Base-by-base conservation (phyloP, 148 eudicot genomes). In the Diospyros kaki region DNA sequence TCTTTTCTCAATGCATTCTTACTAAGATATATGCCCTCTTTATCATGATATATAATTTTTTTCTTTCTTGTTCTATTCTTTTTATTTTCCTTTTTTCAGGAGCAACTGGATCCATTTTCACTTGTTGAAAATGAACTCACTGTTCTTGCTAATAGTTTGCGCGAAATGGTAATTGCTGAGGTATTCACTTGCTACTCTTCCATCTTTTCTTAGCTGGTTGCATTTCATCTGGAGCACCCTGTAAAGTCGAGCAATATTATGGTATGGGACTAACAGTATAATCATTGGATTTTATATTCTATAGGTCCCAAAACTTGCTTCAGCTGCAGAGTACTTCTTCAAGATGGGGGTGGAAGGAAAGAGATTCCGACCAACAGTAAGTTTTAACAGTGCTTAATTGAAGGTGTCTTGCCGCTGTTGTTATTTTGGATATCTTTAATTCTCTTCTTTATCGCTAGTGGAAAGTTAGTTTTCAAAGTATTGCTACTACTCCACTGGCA, bases 271-370 rank as follows among this genome's bases (percentile, higher is more conserved):
- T n/a, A 38, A 43, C 13, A 51, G 76, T 70, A 39, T 78, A 40
- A 52, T 78, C 70, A 38, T 65, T 11, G 42, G 66, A 62, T 45
- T 64, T 78, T 62, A 46, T 67, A n/a, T 77, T 69, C 74, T 85
- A 72, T 79, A 92, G 97, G 97, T 94, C 58, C 98, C 98, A 58
- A 91, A 92, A 83, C 90, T 94, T 76, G 98, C 93, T 66, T 90
- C 90, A 68, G 98, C 97, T 77, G 98, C 97, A 9, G 97, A 91
- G 79, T 90, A 94, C 81, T 94, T 94, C 78, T 94, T 94, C 85
- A 94, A 90, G 78, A 60, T 88, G 82, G 98, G 98, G 72, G 92
- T 91, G 51, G 97, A 94, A 84, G 98, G 98, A 74, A 94, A 94
- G 82, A 89, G 93, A 46, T 94, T 94, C 58, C 89, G 98, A 53